Base-by-base conservation (phyloP, 2,329 filamentous ascomycete species). In the Orbilia brochopaga region DNA sequence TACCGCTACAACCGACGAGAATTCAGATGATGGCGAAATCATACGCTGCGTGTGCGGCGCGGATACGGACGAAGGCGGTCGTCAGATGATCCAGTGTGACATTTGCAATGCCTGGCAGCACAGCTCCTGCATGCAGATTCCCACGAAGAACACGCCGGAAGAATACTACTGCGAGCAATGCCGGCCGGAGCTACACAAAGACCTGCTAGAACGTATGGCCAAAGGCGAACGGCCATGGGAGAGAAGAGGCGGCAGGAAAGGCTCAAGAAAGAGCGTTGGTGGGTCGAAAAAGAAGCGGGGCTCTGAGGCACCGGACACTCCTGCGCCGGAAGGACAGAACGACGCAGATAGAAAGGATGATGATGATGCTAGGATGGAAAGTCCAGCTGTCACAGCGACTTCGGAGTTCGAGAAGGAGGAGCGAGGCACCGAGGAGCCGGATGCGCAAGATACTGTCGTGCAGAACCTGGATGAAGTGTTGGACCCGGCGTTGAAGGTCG, bases 81-180 rank as follows among this genome's bases (percentile, higher is more conserved):
- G 94, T 76, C 88, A 92, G 58, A 97, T 96, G 92, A 96, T 99
- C 77, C 91, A 90, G 73, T 99, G 94, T 82, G 94, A 99, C 80
- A 86, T 86, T 52, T 99, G 94, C 80, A 87, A 87, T 54, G 93
- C 89, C 46, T 99, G 94, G 94, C 94, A 99, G 80, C 94, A 99
- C 80, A 97, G 97, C 78, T 88, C 95, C 74, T 99, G 94, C 79
- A 91, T 99, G 83, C 91, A 91, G 59, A 86, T 97, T 77, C 87
- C 88, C 52, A 77, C 77, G 57, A 79, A 92, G 69, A 87, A 92
- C 77, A 84, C 91, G 62, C 89, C 90, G 30, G 90, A 90, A 72
- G 85, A 90, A 79, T 99, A 99, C 81, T 95, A 89, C 80, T 99
- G 94, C 81, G 94, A 99, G 80, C 83, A 88, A 80, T 97, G 94